A percentile compares a stretch with the other conserved stretches of the same genome.
phyloP scores from a whole-genome alignment of 805 yeast species.

The Candida insectalens region DNA sequence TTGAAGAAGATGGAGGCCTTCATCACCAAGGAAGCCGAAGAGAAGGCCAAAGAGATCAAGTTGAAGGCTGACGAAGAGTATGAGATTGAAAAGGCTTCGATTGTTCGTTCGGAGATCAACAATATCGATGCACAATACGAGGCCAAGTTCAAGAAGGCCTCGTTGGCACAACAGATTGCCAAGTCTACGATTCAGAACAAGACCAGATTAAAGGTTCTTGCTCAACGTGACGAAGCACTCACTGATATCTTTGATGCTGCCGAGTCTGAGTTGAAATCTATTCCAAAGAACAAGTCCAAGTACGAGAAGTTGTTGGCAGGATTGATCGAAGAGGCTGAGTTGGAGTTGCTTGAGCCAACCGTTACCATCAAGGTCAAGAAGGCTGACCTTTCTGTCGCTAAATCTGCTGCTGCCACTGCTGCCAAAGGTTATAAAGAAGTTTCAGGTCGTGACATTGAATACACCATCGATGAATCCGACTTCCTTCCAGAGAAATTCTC shows the following conservation, averaged over 20 bases:
- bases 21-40: constrained; percentile 98
- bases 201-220: constrained; percentile 82
- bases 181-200: constrained; percentile 94
- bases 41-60: constrained; percentile 92
- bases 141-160: constrained; percentile 79
- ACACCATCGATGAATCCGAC: constrained; percentile 45
- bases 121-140: constrained; percentile 77
- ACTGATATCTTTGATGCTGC: constrained; percentile 68
- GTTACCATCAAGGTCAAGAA: constrained; percentile 62
- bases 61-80: constrained; percentile 98
- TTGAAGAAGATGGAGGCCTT: constrained; percentile 96
- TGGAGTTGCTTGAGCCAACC: constrained; percentile 62
- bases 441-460: constrained; percentile 46
- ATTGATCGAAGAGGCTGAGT: constrained; percentile 69
- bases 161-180: constrained; percentile 89
- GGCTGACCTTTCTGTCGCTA: constrained; percentile 49
- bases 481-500: constrained; percentile 55
- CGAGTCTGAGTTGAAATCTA: constrained; percentile 45
- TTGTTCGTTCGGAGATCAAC: constrained; percentile 87
- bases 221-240: constrained; percentile 76
- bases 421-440: constrained; percentile 52
- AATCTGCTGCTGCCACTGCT: constrained; percentile 54
- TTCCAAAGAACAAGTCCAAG: constrained; percentile 42
- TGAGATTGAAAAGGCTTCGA: constrained; percentile 92
- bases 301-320: constrained; percentile 68